Evolutionary conservation across 2,329 filamentous ascomycete genomes (phyloP).

Genomic region (Aspergillus sp.): DNA sequence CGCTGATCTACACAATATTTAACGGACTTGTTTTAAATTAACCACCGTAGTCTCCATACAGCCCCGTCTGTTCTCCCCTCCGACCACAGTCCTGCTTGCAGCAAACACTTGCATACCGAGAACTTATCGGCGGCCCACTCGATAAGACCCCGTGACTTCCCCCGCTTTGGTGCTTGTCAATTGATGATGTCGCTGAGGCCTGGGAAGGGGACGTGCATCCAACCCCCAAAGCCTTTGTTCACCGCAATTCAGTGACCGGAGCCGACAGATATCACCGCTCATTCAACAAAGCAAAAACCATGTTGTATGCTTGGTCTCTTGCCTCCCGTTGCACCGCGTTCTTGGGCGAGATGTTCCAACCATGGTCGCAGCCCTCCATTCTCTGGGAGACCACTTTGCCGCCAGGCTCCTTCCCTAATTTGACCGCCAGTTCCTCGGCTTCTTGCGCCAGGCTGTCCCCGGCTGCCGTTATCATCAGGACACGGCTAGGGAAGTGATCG

Average conservation of each 20-base stretch:
- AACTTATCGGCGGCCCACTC: neutral
- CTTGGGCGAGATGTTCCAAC: conserved; percentile 38
- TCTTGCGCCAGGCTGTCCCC: conserved; percentile 31
- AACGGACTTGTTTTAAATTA: neutral
- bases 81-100: neutral
- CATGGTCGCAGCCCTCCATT: conserved; percentile 38
- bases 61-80: neutral
- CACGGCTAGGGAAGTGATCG: conserved; percentile 27
- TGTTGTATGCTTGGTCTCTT: conserved; percentile 35
- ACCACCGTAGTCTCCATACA: neutral
- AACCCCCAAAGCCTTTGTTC: neutral
- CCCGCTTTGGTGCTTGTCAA: neutral
- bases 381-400: conserved; percentile 31
- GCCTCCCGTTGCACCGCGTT: conserved; percentile 28
- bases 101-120: neutral
- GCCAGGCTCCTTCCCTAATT: conserved; percentile 20
- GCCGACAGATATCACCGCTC: neutral
- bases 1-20: neutral
- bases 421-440: conserved; percentile 30
- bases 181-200: neutral
- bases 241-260: neutral
- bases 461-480: conserved; percentile 33
- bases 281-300: conserved; percentile 33
- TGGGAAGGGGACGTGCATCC: neutral
- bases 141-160: neutral